Evolutionary conservation across 2,329 filamentous ascomycete species (phyloP).

Genomic region (Tolypocladium nubicola): DNA sequence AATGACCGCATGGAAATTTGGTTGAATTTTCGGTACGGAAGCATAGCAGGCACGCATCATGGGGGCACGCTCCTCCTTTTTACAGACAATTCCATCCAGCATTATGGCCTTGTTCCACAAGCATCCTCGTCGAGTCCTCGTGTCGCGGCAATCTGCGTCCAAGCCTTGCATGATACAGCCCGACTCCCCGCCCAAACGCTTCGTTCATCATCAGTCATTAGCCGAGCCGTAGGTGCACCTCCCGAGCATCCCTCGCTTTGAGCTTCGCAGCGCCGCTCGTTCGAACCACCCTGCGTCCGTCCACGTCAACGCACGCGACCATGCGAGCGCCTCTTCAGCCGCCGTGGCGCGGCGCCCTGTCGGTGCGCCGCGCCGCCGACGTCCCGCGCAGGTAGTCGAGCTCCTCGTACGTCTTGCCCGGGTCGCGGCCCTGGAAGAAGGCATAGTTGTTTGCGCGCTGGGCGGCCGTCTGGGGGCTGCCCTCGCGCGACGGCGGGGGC

Average conservation of each 20-base stretch:
- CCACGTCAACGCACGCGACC: background rate
- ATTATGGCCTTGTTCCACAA: background rate
- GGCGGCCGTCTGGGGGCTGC: background rate
- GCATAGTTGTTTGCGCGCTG: constrained; percentile 16
- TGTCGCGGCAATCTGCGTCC: background rate
- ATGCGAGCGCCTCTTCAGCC: background rate
- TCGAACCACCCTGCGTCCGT: background rate
- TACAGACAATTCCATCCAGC: background rate
- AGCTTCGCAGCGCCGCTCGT: background rate
- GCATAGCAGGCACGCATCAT: background rate
- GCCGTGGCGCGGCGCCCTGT: background rate
- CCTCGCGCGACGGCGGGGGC: background rate
- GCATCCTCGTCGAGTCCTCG: background rate
- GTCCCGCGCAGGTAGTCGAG: constrained; percentile 4
- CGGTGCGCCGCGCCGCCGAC: background rate
- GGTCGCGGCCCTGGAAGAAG: constrained; percentile 14
- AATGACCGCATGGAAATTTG: background rate
- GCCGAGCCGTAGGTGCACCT: background rate
- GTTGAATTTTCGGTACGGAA: background rate
- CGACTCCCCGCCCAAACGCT: background rate
- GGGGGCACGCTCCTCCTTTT: background rate
- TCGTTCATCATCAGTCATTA: background rate
- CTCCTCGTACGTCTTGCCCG: constrained; percentile 13
- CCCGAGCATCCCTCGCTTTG: background rate
- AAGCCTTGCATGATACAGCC: background rate